Conservation (phyloP, 1,284 basidiomycete genomes). For the Trametes versicolor region DNA sequence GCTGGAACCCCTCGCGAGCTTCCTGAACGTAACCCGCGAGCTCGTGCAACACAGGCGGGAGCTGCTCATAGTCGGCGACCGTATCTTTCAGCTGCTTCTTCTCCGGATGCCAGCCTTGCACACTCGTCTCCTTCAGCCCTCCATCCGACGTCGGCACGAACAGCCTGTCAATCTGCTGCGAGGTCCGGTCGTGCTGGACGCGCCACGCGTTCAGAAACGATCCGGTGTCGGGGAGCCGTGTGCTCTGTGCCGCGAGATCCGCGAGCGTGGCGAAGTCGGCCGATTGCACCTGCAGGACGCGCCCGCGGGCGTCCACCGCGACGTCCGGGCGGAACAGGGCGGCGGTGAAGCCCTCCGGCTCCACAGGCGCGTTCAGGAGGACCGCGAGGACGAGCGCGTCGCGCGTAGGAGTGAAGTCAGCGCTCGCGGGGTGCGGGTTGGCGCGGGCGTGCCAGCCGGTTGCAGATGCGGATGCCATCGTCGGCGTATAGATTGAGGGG, state of each 20-base stretch:
- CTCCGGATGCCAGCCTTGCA: conserved; percentile 54
- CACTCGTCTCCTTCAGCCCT: conserved; percentile 48
- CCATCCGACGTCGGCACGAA: conserved; percentile 39
- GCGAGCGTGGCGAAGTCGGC: conserved; percentile 49
- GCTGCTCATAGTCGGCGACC: conserved; percentile 45
- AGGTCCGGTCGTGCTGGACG: conserved; percentile 45
- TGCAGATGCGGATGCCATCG: conserved; percentile 26
- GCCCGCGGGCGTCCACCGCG: conserved; percentile 53
- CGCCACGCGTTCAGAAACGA: conserved; percentile 56
- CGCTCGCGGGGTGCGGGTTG: conserved; percentile 44
- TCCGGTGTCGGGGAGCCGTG: conserved; percentile 45
- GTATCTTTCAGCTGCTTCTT: conserved; percentile 47
- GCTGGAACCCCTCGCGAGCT: conserved; percentile 21
- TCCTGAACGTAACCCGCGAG: conserved; percentile 44
- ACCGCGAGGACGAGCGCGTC: conserved; percentile 49
- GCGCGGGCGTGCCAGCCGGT: conserved; percentile 50
- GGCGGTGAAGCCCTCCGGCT: conserved; percentile 54
- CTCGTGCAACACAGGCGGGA: conserved; percentile 52
- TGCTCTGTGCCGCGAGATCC: conserved; percentile 43
- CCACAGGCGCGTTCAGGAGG: conserved; percentile 50
- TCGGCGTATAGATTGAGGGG: neutral
- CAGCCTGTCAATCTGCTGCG: conserved; percentile 53
- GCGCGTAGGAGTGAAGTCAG: conserved; percentile 47
- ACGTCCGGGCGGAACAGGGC: conserved; percentile 52
- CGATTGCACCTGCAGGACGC: conserved; percentile 45